Evolutionary conservation across 2,329 filamentous ascomycete species (phyloP).

Genomic region (Mycosphaerella arachidis): DNA sequence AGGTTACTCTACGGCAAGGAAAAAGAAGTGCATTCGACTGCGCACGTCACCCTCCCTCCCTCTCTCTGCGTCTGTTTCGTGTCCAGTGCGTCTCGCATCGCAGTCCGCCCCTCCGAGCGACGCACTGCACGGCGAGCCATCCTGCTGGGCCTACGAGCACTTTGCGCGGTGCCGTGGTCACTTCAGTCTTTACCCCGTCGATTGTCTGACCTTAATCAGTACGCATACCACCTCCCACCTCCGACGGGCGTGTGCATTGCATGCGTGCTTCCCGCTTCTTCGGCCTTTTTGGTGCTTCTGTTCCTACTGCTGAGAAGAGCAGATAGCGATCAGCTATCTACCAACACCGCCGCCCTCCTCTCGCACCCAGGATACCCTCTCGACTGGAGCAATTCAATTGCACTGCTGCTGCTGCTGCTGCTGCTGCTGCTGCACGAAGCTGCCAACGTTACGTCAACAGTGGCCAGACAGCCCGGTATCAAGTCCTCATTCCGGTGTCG

Average conservation of each 20-base stretch:
- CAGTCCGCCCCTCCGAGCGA: slow-evolving; percentile 29
- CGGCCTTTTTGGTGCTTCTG: not conserved
- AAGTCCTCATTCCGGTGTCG: slow-evolving; percentile 6
- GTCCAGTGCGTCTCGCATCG: slow-evolving; percentile 14
- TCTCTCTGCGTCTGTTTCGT: slow-evolving; percentile 23
- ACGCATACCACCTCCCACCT: slow-evolving; percentile 4
- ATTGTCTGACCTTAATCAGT: slow-evolving; percentile 12
- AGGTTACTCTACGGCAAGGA: slow-evolving; percentile 35
- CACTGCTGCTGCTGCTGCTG: slow-evolving; percentile 2
- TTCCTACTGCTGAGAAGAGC: not conserved
- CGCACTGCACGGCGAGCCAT: slow-evolving; percentile 19
- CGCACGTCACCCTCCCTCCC: slow-evolving; percentile 7
- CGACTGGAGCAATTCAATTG: not conserved
- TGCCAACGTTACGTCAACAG: slow-evolving; percentile 1
- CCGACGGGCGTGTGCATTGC: slow-evolving; percentile 19
- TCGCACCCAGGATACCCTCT: not conserved
- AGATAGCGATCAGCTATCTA: not conserved
- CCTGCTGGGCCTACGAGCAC: slow-evolving; percentile 6
- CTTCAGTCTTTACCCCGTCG: slow-evolving; percentile 4
- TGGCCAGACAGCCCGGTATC: not conserved
- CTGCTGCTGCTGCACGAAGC: slow-evolving; percentile 2
- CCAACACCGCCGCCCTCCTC: not conserved
- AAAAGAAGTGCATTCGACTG: slow-evolving; percentile 13
- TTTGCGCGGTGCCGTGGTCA: not conserved
- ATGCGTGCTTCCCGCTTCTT: slow-evolving; percentile 15